Percentiles rank a stretch among this genome's conserved stretches.
Conservation (phyloP, 2,329 filamentous ascomycete genomes). For the Paecilomyces niveus region DNA sequence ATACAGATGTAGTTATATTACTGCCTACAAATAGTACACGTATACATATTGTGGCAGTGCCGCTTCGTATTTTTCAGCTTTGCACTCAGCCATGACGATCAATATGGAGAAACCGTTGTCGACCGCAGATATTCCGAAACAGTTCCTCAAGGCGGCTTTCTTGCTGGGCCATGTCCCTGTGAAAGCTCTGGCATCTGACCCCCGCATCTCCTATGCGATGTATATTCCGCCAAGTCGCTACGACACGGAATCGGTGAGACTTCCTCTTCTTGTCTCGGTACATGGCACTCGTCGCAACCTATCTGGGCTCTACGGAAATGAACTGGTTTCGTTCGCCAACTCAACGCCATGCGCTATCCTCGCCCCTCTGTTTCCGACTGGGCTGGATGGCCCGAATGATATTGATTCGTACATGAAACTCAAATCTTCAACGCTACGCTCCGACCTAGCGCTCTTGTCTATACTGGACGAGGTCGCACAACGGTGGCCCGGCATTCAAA, state of each 20-base stretch:
- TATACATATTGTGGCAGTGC: not conserved
- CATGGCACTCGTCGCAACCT: conserved; percentile 22
- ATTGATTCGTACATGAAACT: conserved; percentile 22
- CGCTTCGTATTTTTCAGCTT: not conserved
- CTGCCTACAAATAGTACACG: not conserved
- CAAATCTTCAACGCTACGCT: conserved; percentile 13
- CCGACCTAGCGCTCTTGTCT: conserved; percentile 18
- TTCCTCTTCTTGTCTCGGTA: conserved; percentile 21
- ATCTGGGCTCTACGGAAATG: conserved; percentile 5
- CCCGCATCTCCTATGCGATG: conserved; percentile 21
- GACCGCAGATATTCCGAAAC: not conserved
- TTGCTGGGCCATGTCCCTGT: conserved; percentile 18
- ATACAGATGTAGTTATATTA: not conserved
- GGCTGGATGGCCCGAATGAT: conserved; percentile 21
- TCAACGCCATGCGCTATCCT: conserved; percentile 18
- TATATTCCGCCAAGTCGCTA: conserved; percentile 19
- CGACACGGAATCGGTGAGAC: not conserved
- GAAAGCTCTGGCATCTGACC: conserved; percentile 14
- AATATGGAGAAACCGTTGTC: not conserved
- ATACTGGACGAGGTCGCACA: conserved; percentile 23
- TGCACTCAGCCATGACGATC: not conserved
- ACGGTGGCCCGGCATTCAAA: conserved; percentile 21
- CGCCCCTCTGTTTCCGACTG: conserved; percentile 23
- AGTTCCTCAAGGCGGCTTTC: conserved; percentile 18
- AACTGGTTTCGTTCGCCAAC: conserved; percentile 16